Base-by-base conservation (phyloP, 495 filamentous ascomycete genomes). In the Penicillium daleae region DNA sequence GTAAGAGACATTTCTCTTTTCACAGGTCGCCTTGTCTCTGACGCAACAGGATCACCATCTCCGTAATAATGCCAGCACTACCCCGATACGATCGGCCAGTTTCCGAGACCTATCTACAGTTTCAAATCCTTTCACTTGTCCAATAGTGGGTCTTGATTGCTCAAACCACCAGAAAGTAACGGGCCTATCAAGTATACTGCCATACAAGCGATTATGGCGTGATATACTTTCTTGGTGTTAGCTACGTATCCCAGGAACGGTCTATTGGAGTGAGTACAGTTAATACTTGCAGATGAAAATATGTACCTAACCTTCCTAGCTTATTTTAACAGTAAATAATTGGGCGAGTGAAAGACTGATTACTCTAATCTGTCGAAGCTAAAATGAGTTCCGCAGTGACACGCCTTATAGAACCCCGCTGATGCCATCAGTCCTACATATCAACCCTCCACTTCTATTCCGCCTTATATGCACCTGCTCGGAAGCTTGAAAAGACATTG, bases 201-300 rank as follows among this genome's bases (percentile, higher is more conserved):
- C 42, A 46, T 46, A 46, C 42, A 46, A 46, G 42, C n/a, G 42
- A 22, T 46, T 6, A 46, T 46, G 42, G 42, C 42, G 42, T 46
- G 42, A 46, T 46, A 46, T 40, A 12, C 21, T 24, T 7, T 22
- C 19, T 24, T 22, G 8, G 19, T 24, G 5, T 21, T 21, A 46
- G 4, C 17, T 46, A 12, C 7, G 8, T 46, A 3, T 0, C 19
- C 24, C 42, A 10, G 21, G 19, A 24, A 24, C 19, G 19, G 19
- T 15, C 19, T 12, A 21, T 9, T 22, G 7, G 2, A 24, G 21
- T 21, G 42, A 24, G 21, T 10, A 9, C 42, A 12, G 2, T 46
- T 12, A 12, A 22, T 12, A 46, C 19, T 8, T 24, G 42, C 42
- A 12, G 21, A 24, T 46, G 2, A 8, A 22, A 19, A 12, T 46